These are phyloP conservation scores for Candida insectorum DNA, from an alignment of 805 yeast species.

Conservation along the genomic window DNA sequence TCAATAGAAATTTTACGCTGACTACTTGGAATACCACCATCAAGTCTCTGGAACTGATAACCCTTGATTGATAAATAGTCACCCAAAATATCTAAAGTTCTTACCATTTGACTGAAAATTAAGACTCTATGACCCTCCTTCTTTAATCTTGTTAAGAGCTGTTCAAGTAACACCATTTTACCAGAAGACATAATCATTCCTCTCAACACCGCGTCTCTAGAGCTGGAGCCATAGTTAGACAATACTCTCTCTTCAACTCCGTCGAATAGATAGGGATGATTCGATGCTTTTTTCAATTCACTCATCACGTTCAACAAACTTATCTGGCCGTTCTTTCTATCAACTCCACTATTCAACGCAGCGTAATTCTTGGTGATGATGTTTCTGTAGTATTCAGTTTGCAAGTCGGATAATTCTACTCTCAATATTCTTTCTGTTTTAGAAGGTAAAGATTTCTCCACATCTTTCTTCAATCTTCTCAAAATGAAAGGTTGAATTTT, in stretches of 20 bases:
- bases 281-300: conserved; percentile 93
- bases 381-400: conserved; percentile 92
- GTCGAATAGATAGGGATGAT: conserved; percentile 94
- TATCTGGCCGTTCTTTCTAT: conserved; percentile 68
- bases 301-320: conserved; percentile 89
- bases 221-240: conserved; percentile 54
- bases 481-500: conserved; percentile 88
- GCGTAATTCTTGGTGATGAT: conserved; percentile 88
- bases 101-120: conserved; percentile 95
- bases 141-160: conserved; percentile 74
- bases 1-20: conserved; percentile 94
- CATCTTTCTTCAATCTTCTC: conserved; percentile 93
- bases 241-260: conserved; percentile 84
- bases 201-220: conserved; percentile 77
- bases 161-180: conserved; percentile 94
- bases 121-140: conserved; percentile 96
- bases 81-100: conserved; percentile 91
- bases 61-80: conserved; percentile 90
- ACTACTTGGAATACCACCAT: conserved; percentile 94
- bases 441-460: conserved; percentile 93
- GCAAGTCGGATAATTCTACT: conserved; percentile 92
- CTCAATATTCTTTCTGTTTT: conserved; percentile 93
- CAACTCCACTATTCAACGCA: conserved; percentile 71
- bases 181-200: conserved; percentile 98
- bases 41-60: conserved; percentile 83